Base-by-base conservation (phyloP, 306 rosid species). In the Mimosa pudica region DNA sequence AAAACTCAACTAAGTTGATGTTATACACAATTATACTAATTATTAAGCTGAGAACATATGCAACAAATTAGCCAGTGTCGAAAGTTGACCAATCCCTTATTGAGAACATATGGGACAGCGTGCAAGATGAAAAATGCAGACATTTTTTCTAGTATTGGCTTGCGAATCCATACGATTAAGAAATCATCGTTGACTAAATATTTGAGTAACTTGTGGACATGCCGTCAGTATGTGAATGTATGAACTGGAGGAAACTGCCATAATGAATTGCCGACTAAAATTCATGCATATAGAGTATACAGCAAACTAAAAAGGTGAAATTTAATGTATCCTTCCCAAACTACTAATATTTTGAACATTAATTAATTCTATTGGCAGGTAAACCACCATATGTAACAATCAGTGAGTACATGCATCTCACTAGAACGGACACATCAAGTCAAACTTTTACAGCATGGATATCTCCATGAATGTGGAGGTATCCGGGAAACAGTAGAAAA, bases 341-440 rank as follows among this genome's bases (percentile, higher is more conserved):
- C 72, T 68, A 67, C 41, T 18, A 57, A 2, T 24, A 24, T 57
- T 68, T n/a, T 2, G 5, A n/a, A 52, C 52, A 66, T 66, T n/a
- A 6, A 42, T 68, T 18, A 45, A 10, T 68, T 44, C 54, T 68
- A 8, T 44, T 41, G 71, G 55, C 55, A 45, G 38, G n/a, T 45
- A 30, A 69, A 69, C 73, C 16, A 44, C 73, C 16, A 69, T 20
- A 44, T 68, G 52, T 68, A 46, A 44, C 18, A n/a, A 14, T 68
- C 33, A 70, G 57, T 70, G 41, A 70, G 57, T 5, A 24, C 41
- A 46, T 55, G 18, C 55, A 68, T 46, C 55, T 45, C 57, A 20
- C 74, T 20, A 11, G 33, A 6, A 5, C 10, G 55, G 30, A 35
- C 10, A 32, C 68, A 1, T 61, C 14, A 61, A 20, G 35, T 58